Base-by-base conservation (phyloP, 2,329 filamentous ascomycete species). In the Trichoderma sp. region DNA sequence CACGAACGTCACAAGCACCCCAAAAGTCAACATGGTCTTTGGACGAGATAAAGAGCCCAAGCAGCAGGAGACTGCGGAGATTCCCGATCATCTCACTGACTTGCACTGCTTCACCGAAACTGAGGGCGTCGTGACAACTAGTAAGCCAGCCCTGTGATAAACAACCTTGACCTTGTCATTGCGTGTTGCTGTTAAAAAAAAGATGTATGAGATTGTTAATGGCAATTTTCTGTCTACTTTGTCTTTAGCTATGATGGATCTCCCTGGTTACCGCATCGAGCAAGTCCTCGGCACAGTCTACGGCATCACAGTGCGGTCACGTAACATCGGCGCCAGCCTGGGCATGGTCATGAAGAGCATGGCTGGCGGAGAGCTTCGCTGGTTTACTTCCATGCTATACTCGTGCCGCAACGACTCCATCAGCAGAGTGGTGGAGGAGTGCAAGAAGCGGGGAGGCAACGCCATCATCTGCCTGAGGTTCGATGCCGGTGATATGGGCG, bases 101-200 rank as follows among this genome's bases (percentile, higher is more conserved):
- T 79, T 87, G 8, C 85, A 87, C 78, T 89, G 87, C 81, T 89
- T 88, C 79, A 86, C 87, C 50, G 88, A 90, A 76, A 90, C 88
- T 8, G 84, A 87, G 62, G 88, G 88, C 47, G 83, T 90, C 69
- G 86, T 90, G 74, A 90, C 87, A 0, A 86, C 87, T 0, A 90
- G 81, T 81, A 72, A 71, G 70, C 26, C 34, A 23, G 7, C 50
- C 9, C 30, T 26, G 32, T 36, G 47, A 53, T 26, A 13, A 9
- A 23, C 0, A 63, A 72, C 26, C 26, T 26, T 26, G 4, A 26
- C 4, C 26, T 26, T 26, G 26, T 26, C n/a, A 50, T 12, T 47
- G 43, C 11, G 43, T 39, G 15, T 39, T 39, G 36, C n/a, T 23
- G 3, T 6, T n/a, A n/a, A 20, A 50, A 23, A 20, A 50, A 20